Conservation (phyloP, 176 grass and related monocot species). For the Eragrostis nindensis region DNA sequence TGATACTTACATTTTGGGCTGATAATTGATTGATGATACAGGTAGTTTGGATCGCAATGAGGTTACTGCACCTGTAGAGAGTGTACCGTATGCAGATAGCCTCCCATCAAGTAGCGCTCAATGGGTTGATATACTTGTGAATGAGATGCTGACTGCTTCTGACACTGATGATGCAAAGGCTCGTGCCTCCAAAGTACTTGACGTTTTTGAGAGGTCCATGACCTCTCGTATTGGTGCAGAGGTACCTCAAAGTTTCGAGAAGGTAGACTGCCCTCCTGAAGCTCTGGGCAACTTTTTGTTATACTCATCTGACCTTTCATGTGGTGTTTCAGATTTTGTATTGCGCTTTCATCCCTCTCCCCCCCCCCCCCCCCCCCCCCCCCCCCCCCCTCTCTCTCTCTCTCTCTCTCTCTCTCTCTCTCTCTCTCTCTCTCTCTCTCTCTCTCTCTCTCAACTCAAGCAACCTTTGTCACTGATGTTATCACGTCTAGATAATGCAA, state of each 20-base stretch:
- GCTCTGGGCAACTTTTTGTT: not conserved
- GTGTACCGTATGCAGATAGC: slow-evolving; percentile 1
- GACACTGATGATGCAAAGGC: slow-evolving; percentile 44
- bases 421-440: too few species aligned
- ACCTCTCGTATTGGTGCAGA: slow-evolving; percentile 26
- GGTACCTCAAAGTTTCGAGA: slow-evolving; percentile 39
- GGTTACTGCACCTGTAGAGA: slow-evolving; percentile 16
- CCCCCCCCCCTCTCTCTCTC: too few species aligned
- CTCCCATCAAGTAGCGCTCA: slow-evolving; percentile 33
- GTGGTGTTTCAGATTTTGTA: too few species aligned
- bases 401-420: too few species aligned
- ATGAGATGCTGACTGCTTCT: slow-evolving; percentile 44
- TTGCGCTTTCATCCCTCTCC: too few species aligned
- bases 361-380: too few species aligned
- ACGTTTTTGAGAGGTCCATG: slow-evolving; percentile 45
- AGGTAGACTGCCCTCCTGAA: slow-evolving; percentile 35
- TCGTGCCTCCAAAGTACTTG: slow-evolving; percentile 51
- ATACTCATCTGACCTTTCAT: slow-evolving; percentile 4
- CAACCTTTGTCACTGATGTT: not conserved
- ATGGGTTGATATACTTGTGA: slow-evolving; percentile 63
- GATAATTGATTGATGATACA: slow-evolving; percentile 19
- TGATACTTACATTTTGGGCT: not conserved
- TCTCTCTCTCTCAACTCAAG: not conserved
- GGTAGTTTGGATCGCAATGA: slow-evolving; percentile 14
- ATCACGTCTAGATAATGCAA: too few species aligned